Base-by-base conservation (phyloP, 1,139 yeast genomes). In the Scheffersomyces titani region DNA sequence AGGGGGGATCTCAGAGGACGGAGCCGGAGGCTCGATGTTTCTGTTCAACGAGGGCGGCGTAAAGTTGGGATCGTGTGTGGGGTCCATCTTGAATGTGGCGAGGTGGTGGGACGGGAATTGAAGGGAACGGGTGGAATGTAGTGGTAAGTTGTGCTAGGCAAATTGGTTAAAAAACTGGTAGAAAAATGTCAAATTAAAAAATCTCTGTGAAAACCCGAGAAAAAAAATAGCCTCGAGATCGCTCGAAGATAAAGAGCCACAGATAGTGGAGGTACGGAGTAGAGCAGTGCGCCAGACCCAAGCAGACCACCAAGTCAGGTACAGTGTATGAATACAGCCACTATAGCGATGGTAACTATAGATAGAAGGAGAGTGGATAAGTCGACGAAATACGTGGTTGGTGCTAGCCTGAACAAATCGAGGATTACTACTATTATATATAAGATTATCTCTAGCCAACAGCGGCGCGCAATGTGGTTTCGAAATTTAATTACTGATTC, bases 11-110 rank as follows among this genome's bases (percentile, higher is more conserved):
- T 84, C 79, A 2, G 88, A 86, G 16, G 87, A 80, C 3, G 91
- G 89, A 3, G 91, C 90, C 5, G 92, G 85, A 6, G 94, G 93
- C 65, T 83, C 85, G 47, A 85, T 76, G 61, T 79, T 73, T 51
- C 83, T 85, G 57, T 85, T 82, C 51, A 83, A 78, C 13, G 90
- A 84, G 3, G 92, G 91, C 7, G 93, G 92, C 52, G 84, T 82
- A 70, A 89, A 89, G 69, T 88, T 84, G 40, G 94, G 93, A 64
- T 89, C 94, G 73, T 86, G 83, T 6, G 90, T 88, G 40, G 96
- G 96, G 68, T 89, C 96, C 96, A 89, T 89, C 40, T 47, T 56
- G 20, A 24, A 24, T 24, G 30, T 24, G 30, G 11, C 9, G 7
- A 11, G 40, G 40, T 9, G 11, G 40, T 30, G 40, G 9, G 40